These are phyloP conservation scores for Aphanomyces astaci DNA, from an alignment of 352 stramenopile genomes.

Conservation along the genomic window DNA sequence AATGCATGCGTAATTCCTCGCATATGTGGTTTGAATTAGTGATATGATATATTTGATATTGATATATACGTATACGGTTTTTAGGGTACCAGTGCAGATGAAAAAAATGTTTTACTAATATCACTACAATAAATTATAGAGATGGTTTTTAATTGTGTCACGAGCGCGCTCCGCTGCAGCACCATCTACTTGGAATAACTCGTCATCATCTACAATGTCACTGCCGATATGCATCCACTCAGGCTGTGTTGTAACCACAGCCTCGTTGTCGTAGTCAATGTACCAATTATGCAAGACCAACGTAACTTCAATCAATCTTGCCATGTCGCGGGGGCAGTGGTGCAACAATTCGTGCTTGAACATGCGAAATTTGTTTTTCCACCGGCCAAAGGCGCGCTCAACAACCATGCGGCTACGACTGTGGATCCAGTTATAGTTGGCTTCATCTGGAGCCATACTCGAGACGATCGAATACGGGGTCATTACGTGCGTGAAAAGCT, in stretches of 20 bases:
- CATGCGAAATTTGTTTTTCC: slow-evolving; percentile 5
- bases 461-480: background rate
- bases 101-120: too few relatives aligned
- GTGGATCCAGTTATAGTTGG: slow-evolving; percentile 1
- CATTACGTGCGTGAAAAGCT: background rate
- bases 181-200: background rate
- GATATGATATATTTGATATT: too few relatives aligned
- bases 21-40: too few relatives aligned
- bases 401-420: background rate
- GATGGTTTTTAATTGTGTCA: background rate
- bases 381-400: slow-evolving; percentile 6
- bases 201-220: background rate
- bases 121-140: too few relatives aligned
- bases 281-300: slow-evolving; percentile 3
- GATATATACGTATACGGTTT: too few relatives aligned
- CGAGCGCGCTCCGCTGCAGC: background rate
- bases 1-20: too few relatives aligned
- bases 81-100: too few relatives aligned
- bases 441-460: background rate
- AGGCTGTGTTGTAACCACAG: background rate
- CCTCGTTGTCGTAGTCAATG: background rate
- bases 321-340: too few relatives aligned
- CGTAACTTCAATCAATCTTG: background rate
- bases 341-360: too few relatives aligned
- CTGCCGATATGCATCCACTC: slow-evolving; percentile 10